phyloP scores from a whole-genome alignment of 2,329 filamentous ascomycete genomes.

The Sclerotinia glacialis region DNA sequence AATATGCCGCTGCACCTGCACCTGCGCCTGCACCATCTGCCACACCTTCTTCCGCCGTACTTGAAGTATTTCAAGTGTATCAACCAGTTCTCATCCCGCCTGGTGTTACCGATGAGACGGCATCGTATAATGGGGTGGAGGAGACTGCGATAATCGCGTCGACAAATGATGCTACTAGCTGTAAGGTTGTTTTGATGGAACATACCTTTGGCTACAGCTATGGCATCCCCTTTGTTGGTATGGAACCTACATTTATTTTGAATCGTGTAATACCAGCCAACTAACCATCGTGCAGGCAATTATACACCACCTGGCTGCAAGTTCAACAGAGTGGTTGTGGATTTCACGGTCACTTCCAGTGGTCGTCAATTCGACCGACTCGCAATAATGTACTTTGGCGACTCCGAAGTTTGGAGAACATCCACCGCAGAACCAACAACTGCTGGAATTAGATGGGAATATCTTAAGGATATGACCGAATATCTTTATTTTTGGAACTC shows the following conservation, averaged over 20 bases:
- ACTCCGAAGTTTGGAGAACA: slow-evolving; percentile 78
- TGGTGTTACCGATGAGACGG: slow-evolving; percentile 43
- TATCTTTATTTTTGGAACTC: slow-evolving; percentile 66
- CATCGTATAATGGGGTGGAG: slow-evolving; percentile 33
- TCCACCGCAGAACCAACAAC: slow-evolving; percentile 76
- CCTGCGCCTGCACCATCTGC: slow-evolving; percentile 30
- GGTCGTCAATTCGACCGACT: slow-evolving; percentile 76
- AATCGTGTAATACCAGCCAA: slow-evolving; percentile 16
- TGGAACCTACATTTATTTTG: slow-evolving; percentile 36
- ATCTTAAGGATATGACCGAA: slow-evolving; percentile 74
- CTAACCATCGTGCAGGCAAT: slow-evolving; percentile 45
- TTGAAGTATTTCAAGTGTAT: slow-evolving; percentile 68
- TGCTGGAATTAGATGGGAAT: slow-evolving; percentile 71
- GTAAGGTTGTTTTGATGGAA: slow-evolving; percentile 61
- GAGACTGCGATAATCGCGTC: slow-evolving; percentile 31
- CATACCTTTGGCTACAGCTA: slow-evolving; percentile 72
- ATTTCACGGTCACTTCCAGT: slow-evolving; percentile 68
- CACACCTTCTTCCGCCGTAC: slow-evolving; percentile 36
- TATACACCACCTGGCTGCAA: slow-evolving; percentile 66
- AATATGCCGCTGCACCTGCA: slow-evolving; percentile 28
- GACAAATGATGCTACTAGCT: slow-evolving; percentile 40
- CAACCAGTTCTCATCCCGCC: slow-evolving; percentile 59
- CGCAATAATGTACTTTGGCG: slow-evolving; percentile 70
- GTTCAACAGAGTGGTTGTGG: slow-evolving; percentile 73
- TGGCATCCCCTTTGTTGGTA: slow-evolving; percentile 69